A percentile compares a stretch with the other conserved stretches of the same genome.
phyloP scores from a whole-genome alignment of 805 yeast species.

The Scheffersomyces spartinae region DNA sequence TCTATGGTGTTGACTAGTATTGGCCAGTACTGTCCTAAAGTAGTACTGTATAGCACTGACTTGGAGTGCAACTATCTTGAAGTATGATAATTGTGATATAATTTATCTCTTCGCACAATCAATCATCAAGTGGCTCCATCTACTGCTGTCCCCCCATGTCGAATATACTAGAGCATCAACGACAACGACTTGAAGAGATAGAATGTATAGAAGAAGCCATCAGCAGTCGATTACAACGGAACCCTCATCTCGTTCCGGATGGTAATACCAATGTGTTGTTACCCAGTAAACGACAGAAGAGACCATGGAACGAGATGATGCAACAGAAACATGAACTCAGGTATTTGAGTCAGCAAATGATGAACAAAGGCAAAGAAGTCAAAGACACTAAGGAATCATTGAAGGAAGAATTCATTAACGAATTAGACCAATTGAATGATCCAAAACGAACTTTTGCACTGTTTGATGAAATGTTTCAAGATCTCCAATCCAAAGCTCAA shows the following conservation, averaged over 20 bases:
- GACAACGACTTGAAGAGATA: conserved; percentile 54
- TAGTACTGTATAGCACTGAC: too few relatives aligned
- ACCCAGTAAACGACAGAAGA: conserved; percentile 14
- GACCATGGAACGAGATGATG: conserved; percentile 39
- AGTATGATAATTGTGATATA: too few relatives aligned
- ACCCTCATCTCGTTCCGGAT: conserved; percentile 40
- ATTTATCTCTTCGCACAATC: too few relatives aligned
- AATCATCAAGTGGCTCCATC: too few relatives aligned
- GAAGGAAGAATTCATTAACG: conserved; percentile 5
- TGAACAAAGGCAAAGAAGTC: conserved; percentile 7
- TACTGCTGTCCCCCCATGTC: too few relatives aligned
- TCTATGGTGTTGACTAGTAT: too few relatives aligned
- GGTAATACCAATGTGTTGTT: conserved; percentile 5
- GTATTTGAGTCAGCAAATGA: conserved; percentile 36
- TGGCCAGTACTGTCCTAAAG: too few relatives aligned
- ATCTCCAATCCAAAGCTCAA: conserved; percentile 12
- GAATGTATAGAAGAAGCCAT: conserved; percentile 64
- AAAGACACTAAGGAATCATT: conserved; percentile 2
- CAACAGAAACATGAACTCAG: conserved; percentile 61
- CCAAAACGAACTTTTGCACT: conserved; percentile 15
- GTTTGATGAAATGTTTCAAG: conserved; percentile 25
- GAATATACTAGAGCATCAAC: too few relatives aligned
- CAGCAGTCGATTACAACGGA: conserved; percentile 45
- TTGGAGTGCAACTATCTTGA: too few relatives aligned
- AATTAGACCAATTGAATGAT: conserved; percentile 9